Conservation (phyloP, 768 basidiomycete genomes). For the Terana coerulea region DNA sequence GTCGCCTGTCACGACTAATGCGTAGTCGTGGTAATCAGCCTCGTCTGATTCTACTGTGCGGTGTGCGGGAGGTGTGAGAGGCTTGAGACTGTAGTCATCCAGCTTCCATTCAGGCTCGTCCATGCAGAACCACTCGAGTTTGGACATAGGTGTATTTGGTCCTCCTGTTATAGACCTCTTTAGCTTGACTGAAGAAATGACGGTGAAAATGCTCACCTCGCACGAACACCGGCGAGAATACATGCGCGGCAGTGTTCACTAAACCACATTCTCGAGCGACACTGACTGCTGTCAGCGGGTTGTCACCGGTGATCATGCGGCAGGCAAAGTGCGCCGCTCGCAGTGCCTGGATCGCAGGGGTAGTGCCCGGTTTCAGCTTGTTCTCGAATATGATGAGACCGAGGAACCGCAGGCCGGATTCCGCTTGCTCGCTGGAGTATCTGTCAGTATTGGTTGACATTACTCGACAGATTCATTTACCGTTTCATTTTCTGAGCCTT, state of each 20-base stretch:
- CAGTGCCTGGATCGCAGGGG: slow-evolving; percentile 85
- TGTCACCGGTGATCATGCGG: slow-evolving; percentile 98
- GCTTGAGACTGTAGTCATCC: slow-evolving; percentile 86
- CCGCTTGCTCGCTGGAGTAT: slow-evolving; percentile 82
- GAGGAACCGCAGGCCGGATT: slow-evolving; percentile 84
- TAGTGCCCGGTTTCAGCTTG: slow-evolving; percentile 89
- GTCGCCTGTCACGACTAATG: slow-evolving; percentile 90
- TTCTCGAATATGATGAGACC: slow-evolving; percentile 98
- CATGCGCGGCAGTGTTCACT: slow-evolving; percentile 83
- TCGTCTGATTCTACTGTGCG: slow-evolving; percentile 70
- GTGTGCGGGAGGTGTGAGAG: slow-evolving; percentile 64
- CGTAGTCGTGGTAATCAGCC: slow-evolving; percentile 79
- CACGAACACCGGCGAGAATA: slow-evolving; percentile 80
- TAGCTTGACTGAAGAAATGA: neutral
- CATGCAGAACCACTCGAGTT: slow-evolving; percentile 87
- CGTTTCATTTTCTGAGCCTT: slow-evolving; percentile 96
- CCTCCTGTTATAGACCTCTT: slow-evolving; percentile 41
- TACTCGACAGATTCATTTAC: slow-evolving; percentile 35
- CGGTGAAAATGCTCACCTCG: slow-evolving; percentile 46
- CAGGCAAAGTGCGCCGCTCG: slow-evolving; percentile 89
- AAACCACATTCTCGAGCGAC: slow-evolving; percentile 93
- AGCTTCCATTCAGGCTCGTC: slow-evolving; percentile 84
- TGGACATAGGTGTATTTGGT: slow-evolving; percentile 47
- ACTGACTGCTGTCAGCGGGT: slow-evolving; percentile 93
- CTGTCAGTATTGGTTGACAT: neutral